These are phyloP conservation scores for Nemania diffusa DNA, from an alignment of 2,329 filamentous ascomycete species.

Conservation along the genomic window DNA sequence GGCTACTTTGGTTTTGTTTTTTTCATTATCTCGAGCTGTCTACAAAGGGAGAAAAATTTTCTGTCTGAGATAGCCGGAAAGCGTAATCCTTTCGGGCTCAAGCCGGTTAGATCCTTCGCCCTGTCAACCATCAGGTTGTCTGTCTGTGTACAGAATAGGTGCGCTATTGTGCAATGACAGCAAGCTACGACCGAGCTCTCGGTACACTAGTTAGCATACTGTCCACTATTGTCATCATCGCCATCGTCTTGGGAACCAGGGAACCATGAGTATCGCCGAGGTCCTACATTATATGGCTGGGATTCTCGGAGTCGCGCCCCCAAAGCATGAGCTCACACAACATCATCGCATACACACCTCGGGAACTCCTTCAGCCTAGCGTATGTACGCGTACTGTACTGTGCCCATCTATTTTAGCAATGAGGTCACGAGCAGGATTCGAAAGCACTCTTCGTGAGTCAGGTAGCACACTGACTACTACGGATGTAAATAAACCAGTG, in stretches of 20 bases:
- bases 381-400: no score
- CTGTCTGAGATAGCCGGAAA: constrained; percentile 19
- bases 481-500: no score
- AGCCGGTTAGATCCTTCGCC: constrained; percentile 15
- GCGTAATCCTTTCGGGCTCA: constrained; percentile 17
- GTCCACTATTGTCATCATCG: neutral
- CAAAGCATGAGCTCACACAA: neutral
- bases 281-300: constrained; percentile 5
- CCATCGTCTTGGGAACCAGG: neutral
- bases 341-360: neutral
- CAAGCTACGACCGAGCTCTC: constrained; percentile 12
- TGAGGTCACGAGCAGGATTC: constrained; percentile 6
- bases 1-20: constrained; percentile 13
- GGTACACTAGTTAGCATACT: neutral
- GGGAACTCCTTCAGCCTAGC: neutral
- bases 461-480: neutral
- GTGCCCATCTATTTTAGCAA: neutral
- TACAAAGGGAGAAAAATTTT: constrained; percentile 26
- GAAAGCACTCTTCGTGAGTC: neutral
- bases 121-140: constrained; percentile 9
- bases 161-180: constrained; percentile 16
- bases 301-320: constrained; percentile 9
- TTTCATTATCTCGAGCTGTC: constrained; percentile 17
- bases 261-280: constrained; percentile 11
- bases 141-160: no score